Percentiles rank a stretch among this genome's conserved stretches.
These are phyloP conservation scores for Candida krabiensis DNA, from an alignment of 805 yeast genomes.

Conservation along the genomic window DNA sequence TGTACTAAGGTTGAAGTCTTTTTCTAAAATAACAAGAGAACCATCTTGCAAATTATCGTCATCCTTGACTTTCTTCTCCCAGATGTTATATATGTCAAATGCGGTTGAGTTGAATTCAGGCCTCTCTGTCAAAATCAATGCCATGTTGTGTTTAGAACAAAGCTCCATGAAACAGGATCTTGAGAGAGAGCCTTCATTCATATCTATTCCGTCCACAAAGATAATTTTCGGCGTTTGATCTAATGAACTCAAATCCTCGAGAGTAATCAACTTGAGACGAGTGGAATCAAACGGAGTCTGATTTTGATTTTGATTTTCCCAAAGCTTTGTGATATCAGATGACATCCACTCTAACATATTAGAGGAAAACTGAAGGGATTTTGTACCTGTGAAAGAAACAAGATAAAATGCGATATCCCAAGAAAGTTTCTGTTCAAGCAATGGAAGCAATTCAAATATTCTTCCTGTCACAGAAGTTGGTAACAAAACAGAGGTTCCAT, in stretches of 20 bases:
- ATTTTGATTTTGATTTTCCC: conserved; percentile 72
- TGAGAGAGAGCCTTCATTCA: conserved; percentile 63
- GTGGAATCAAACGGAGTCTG: conserved; percentile 70
- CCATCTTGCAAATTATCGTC: conserved; percentile 56
- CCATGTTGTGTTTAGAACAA: conserved; percentile 64
- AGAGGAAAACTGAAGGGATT: conserved; percentile 76
- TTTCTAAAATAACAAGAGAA: conserved; percentile 52
- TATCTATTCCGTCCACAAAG: conserved; percentile 68
- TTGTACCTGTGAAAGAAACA: conserved; percentile 76
- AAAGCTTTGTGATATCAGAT: conserved; percentile 74
- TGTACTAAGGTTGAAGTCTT: conserved; percentile 36
- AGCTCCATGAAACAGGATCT: conserved; percentile 52
- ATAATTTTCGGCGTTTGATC: conserved; percentile 72
- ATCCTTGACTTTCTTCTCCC: conserved; percentile 45
- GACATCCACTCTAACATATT: conserved; percentile 97
- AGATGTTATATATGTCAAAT: conserved; percentile 48
- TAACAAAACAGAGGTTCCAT: conserved; percentile 78
- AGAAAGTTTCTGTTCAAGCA: conserved; percentile 23
- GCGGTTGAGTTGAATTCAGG: conserved; percentile 50
- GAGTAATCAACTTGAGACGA: conserved; percentile 56
- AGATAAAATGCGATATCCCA: conserved; percentile 64
- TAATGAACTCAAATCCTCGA: conserved; percentile 53
- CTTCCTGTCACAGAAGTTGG: conserved; percentile 84
- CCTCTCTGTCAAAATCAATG: conserved; percentile 74
- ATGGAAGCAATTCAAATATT: conserved; percentile 69